A percentile compares a stretch with the other conserved stretches of the same genome.
phyloP scores from a whole-genome alignment of 2,329 filamentous ascomycete species.

The Zasmidium citrigriseum region DNA sequence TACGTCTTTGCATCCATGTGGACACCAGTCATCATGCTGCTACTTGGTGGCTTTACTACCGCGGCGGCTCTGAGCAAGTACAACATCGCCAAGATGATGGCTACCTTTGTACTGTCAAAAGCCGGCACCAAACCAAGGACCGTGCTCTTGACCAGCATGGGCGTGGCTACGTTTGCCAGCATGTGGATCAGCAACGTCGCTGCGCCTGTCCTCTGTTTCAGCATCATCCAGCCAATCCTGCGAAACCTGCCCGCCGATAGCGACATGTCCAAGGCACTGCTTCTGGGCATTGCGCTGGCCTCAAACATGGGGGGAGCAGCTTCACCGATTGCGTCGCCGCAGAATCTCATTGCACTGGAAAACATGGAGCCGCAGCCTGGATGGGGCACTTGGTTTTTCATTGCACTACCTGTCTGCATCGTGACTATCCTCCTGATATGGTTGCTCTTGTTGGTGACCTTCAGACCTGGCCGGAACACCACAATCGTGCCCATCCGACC shows the following conservation, averaged over 20 bases:
- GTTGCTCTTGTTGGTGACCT: constrained; percentile 79
- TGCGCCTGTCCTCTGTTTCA: constrained; percentile 93
- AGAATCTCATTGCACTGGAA: constrained; percentile 94
- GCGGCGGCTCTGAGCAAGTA: constrained; percentile 95
- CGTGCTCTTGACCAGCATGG: constrained; percentile 96
- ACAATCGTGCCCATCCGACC: constrained; percentile 89
- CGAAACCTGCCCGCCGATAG: constrained; percentile 89
- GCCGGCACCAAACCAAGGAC: constrained; percentile 87
- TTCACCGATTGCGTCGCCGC: constrained; percentile 93
- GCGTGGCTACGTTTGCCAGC: constrained; percentile 93
- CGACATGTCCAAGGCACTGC: constrained; percentile 90
- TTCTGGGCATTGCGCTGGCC: constrained; percentile 90
- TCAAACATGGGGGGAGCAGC: constrained; percentile 97
- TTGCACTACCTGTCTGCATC: constrained; percentile 88
- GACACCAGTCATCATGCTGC: constrained; percentile 98
- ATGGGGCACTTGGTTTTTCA: constrained; percentile 97
- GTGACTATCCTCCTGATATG: constrained; percentile 87
- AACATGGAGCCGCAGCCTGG: constrained; percentile 92
- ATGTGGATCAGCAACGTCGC: constrained; percentile 99
- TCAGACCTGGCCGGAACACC: constrained; percentile 80
- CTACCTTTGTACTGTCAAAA: constrained; percentile 93
- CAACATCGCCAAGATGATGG: constrained; percentile 95
- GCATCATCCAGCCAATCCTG: constrained; percentile 95
- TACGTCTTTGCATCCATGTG: constrained; percentile 96
- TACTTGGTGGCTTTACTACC: constrained; percentile 93